These are phyloP conservation scores for Rhodosporidiobolus odoratus DNA, from an alignment of 768 basidiomycete species.

Conservation along the genomic window DNA sequence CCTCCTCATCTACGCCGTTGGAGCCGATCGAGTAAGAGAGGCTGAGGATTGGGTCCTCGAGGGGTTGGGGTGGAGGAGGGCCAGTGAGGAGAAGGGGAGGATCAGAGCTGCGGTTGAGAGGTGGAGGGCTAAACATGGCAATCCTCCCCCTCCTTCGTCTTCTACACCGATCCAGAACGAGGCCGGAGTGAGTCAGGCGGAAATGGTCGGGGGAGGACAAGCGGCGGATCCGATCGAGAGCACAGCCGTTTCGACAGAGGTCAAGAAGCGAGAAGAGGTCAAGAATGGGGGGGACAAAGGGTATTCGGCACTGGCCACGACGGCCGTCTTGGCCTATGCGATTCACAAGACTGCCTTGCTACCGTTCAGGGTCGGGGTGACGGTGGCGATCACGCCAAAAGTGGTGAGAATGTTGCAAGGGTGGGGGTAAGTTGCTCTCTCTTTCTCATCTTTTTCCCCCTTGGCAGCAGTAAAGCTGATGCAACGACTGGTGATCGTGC, in stretches of 20 bases:
- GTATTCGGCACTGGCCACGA: constrained; percentile 78
- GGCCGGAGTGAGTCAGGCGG: not conserved
- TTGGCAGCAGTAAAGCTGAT: not conserved
- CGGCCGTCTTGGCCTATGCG: constrained; percentile 85
- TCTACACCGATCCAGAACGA: too few species aligned
- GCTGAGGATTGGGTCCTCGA: constrained; percentile 52
- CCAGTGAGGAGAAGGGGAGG: constrained; percentile 25
- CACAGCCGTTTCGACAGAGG: not conserved
- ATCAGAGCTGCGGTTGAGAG: constrained; percentile 19
- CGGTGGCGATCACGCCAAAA: constrained; percentile 50
- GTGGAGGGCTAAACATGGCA: constrained; percentile 21
- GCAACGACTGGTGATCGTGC: not conserved
- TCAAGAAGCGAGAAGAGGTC: not conserved
- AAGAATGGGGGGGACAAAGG: constrained; percentile 45
- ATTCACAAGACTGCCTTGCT: constrained; percentile 92
- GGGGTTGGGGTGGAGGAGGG: constrained; percentile 47
- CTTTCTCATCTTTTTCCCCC: not conserved
- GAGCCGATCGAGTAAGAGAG: constrained; percentile 79
- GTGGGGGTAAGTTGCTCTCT: constrained; percentile 34
- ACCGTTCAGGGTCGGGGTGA: constrained; percentile 81
- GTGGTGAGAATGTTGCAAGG: constrained; percentile 30
- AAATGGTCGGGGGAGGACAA: not conserved
- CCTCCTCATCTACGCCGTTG: constrained; percentile 73
- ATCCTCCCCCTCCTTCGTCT: too few species aligned
- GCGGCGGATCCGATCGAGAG: not conserved